Percentiles rank a stretch among this genome's conserved stretches.
phyloP scores from a whole-genome alignment of 805 yeast genomes.

The Lipomyces sp. region DNA sequence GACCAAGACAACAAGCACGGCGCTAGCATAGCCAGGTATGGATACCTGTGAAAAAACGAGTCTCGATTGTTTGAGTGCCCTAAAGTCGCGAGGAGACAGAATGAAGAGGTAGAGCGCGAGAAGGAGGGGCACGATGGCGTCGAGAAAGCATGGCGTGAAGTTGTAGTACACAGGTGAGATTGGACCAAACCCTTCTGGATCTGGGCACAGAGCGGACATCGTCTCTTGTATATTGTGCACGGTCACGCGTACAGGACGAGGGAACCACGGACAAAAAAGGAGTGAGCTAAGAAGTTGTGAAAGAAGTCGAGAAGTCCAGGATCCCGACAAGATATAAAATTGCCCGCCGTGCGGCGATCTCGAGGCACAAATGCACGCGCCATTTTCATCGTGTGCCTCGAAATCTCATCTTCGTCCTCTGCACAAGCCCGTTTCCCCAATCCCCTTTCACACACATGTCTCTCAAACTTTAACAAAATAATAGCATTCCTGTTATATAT shows the following conservation, averaged over 20 bases:
- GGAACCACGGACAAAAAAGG: background rate
- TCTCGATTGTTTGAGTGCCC: slow-evolving; percentile 2
- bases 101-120: slow-evolving; percentile 30
- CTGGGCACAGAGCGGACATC: slow-evolving; percentile 21
- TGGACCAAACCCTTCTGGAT: slow-evolving; percentile 41
- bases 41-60: background rate
- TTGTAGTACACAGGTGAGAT: slow-evolving; percentile 32
- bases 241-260: background rate
- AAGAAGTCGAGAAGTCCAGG: no score
- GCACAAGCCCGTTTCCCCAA: no score
- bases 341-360: no score
- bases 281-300: background rate
- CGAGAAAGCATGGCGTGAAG: slow-evolving; percentile 41
- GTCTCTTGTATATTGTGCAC: no score
- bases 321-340: no score
- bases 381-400: no score
- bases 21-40: slow-evolving; percentile 10
- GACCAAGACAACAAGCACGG: background rate
- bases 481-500: no score
- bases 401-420: no score
- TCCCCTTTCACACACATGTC: no score
- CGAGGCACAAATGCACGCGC: no score
- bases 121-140: slow-evolving; percentile 36
- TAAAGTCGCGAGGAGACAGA: slow-evolving; percentile 11
- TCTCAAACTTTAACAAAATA: no score